Percentiles rank a stretch among this genome's conserved stretches.
Conservation (phyloP, 805 yeast species). For the Saturnispora sekii region DNA sequence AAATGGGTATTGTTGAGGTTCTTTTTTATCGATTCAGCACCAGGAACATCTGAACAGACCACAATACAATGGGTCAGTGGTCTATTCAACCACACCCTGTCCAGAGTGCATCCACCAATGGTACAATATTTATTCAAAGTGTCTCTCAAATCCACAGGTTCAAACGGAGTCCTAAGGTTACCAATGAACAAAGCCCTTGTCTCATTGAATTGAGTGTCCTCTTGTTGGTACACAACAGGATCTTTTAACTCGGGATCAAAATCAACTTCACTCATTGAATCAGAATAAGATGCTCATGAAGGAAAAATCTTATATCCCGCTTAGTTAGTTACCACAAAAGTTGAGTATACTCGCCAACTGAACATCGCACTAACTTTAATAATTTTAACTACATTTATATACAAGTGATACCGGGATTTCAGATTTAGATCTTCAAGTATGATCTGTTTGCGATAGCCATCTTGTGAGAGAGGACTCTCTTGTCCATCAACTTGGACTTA, state of each 20-base stretch:
- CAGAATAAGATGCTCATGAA: neutral
- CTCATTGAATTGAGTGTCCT: slow-evolving; percentile 26
- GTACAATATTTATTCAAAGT: slow-evolving; percentile 26
- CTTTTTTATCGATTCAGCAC: slow-evolving; percentile 30
- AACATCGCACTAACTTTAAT: no score
- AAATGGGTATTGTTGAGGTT: slow-evolving; percentile 29
- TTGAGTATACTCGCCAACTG: neutral
- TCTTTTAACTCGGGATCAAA: slow-evolving; percentile 19
- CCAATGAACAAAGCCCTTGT: slow-evolving; percentile 39
- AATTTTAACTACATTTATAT: neutral
- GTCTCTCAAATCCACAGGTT: slow-evolving; percentile 30
- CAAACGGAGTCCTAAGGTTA: slow-evolving; percentile 31
- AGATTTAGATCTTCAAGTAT: slow-evolving; percentile 26
- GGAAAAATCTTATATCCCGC: neutral
- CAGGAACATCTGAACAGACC: slow-evolving; percentile 30
- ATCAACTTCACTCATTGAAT: slow-evolving; percentile 7
- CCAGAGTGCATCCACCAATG: slow-evolving; percentile 22
- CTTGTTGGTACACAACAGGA: slow-evolving; percentile 27
- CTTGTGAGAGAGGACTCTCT: slow-evolving; percentile 74
- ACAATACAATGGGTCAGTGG: slow-evolving; percentile 35
- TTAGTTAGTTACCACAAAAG: neutral
- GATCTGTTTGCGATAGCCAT: slow-evolving; percentile 85
- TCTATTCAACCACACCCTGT: slow-evolving; percentile 37
- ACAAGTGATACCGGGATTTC: neutral
- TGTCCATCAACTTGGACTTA: slow-evolving; percentile 73